phyloP scores from a whole-genome alignment of 345 rosid species.

The Isatis tinctoria region DNA sequence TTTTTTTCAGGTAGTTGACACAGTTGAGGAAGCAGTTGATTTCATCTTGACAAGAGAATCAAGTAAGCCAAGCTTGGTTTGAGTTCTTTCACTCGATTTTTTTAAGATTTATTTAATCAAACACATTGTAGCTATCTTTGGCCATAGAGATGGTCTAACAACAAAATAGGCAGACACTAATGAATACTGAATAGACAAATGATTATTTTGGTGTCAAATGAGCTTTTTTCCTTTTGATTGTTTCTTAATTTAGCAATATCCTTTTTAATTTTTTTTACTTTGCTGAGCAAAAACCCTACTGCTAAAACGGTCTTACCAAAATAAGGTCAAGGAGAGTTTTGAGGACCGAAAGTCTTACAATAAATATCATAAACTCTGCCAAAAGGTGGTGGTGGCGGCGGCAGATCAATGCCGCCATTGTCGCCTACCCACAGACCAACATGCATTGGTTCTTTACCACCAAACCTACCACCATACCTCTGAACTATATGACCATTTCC shows the following conservation, averaged over 20 bases:
- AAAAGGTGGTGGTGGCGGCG: background rate
- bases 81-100: background rate
- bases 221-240: background rate
- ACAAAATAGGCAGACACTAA: background rate
- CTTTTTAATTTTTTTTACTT: background rate
- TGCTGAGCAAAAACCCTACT: background rate
- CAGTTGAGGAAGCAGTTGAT: constrained; percentile 76
- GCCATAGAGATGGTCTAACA: background rate
- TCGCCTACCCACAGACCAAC: background rate
- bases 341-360: background rate
- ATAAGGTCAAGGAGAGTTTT: background rate
- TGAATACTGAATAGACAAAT: background rate
- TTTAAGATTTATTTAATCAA: background rate
- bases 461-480: constrained; percentile 2
- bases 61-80: constrained; percentile 5
- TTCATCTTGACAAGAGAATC: constrained; percentile 52
- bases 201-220: background rate
- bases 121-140: background rate
- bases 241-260: background rate
- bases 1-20: constrained; percentile 67
- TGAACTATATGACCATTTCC: constrained; percentile 4
- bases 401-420: background rate
- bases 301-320: background rate
- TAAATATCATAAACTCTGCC: background rate
- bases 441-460: background rate